These are phyloP conservation scores for Colletotrichum cuscutae DNA, from an alignment of 2,329 filamentous ascomycete species.

Conservation along the genomic window DNA sequence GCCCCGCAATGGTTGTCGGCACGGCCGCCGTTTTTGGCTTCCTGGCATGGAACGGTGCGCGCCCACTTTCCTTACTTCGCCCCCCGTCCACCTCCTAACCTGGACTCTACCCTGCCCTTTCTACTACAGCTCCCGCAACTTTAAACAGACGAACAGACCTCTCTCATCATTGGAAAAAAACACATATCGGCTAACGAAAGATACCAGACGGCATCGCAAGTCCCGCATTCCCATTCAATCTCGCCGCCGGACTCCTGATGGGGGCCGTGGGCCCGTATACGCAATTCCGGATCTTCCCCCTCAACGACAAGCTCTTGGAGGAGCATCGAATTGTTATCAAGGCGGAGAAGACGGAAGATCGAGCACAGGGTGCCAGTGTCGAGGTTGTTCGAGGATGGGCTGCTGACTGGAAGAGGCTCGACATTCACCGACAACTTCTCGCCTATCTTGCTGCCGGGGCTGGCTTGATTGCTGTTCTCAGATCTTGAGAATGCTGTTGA, in stretches of 20 bases:
- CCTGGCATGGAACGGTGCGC: conserved; percentile 18
- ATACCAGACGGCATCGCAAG: neutral
- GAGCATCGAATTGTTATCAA: neutral
- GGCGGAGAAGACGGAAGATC: neutral
- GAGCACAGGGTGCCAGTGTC: neutral
- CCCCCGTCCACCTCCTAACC: too few relatives aligned
- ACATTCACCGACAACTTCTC: neutral
- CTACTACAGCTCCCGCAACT: neutral
- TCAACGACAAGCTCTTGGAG: neutral
- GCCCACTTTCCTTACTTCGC: neutral
- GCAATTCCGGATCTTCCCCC: neutral
- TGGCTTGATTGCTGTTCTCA: neutral
- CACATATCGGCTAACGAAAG: neutral
- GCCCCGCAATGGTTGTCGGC: conserved; percentile 4
- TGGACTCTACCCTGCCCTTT: neutral
- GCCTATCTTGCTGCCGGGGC: neutral
- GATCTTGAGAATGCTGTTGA: neutral
- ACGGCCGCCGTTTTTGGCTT: conserved; percentile 1
- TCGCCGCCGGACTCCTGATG: neutral
- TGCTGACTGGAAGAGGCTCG: neutral
- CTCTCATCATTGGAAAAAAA: too few relatives aligned
- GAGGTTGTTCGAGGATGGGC: neutral
- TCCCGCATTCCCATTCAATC: neutral
- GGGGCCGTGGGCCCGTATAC: neutral
- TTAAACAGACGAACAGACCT: neutral